Conservation (phyloP, 371 early-diverging fungal genomes). For the Mortierella sp. region DNA sequence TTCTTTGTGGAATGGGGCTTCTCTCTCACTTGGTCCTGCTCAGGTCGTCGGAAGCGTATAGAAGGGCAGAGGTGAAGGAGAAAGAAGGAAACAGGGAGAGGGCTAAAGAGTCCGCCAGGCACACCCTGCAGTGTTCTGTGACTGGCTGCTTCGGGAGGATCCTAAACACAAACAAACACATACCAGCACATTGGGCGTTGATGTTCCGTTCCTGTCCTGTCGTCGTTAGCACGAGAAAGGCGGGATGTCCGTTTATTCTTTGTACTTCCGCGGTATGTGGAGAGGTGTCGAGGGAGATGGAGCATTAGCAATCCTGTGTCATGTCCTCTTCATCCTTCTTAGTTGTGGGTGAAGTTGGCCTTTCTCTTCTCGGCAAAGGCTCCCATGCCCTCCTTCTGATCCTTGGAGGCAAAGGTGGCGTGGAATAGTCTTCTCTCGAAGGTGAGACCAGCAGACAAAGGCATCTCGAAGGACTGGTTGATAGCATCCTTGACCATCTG, state of each 20-base stretch:
- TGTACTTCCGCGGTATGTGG: too few relatives aligned
- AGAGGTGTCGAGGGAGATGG: too few relatives aligned
- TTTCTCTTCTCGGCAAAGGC: slow-evolving; percentile 97
- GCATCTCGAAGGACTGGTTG: slow-evolving; percentile 92
- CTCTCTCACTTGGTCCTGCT: too few relatives aligned
- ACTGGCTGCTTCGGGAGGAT: slow-evolving; percentile 30
- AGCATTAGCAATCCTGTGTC: too few relatives aligned
- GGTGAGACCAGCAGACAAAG: slow-evolving; percentile 86
- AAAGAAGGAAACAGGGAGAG: background rate
- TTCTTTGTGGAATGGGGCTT: slow-evolving; percentile 23
- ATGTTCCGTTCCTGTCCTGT: too few relatives aligned
- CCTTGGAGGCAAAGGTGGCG: slow-evolving; percentile 91
- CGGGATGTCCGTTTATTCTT: too few relatives aligned
- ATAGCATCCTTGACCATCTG: slow-evolving; percentile 97
- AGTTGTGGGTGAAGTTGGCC: slow-evolving; percentile 89
- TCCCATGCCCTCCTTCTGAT: slow-evolving; percentile 98
- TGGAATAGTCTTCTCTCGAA: slow-evolving; percentile 97
- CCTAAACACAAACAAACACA: slow-evolving; percentile 17
- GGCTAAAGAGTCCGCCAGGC: too few relatives aligned
- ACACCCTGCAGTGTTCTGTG: too few relatives aligned
- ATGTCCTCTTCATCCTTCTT: slow-evolving; percentile 41
- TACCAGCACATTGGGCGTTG: too few relatives aligned
- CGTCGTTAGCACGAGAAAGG: too few relatives aligned
- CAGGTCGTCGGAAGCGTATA: slow-evolving; percentile 10
- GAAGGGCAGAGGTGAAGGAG: slow-evolving; percentile 6